A percentile compares a stretch with the other conserved stretches of the same genome.
phyloP scores from a whole-genome alignment of 495 filamentous ascomycete species.

The Tuber indicum region DNA sequence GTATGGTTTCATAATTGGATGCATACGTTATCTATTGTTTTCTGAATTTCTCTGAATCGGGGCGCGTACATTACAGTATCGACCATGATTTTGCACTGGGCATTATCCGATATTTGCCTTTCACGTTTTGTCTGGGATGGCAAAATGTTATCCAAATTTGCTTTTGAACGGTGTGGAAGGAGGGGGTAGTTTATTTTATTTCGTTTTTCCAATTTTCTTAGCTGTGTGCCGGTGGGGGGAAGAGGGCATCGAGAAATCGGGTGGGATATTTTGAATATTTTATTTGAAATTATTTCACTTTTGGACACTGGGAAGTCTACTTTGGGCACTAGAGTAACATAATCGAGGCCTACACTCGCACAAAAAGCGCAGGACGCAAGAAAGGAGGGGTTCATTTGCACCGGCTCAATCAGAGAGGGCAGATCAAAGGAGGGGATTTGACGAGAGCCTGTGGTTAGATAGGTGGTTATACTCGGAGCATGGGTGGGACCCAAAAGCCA shows the following conservation, averaged over 20 bases:
- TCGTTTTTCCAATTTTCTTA: constrained; percentile 22
- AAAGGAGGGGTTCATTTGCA: constrained; percentile 30
- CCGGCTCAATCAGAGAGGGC: constrained; percentile 23
- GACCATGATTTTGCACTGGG: constrained; percentile 17
- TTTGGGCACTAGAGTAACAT: constrained; percentile 29
- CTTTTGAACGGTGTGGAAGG: background rate
- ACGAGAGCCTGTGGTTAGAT: constrained; percentile 28
- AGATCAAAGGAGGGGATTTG: constrained; percentile 33
- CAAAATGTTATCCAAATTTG: background rate
- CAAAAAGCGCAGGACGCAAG: constrained; percentile 26
- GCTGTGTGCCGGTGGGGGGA: background rate
- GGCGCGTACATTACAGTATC: constrained; percentile 2
- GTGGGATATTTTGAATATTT: constrained; percentile 24
- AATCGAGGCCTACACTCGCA: constrained; percentile 35
- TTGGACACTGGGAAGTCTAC: constrained; percentile 18
- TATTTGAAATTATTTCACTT: constrained; percentile 38
- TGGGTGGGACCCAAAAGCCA: constrained; percentile 27
- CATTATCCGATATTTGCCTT: constrained; percentile 4
- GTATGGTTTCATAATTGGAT: constrained; percentile 32
- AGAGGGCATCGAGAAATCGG: background rate
- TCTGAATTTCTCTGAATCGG: constrained; percentile 24
- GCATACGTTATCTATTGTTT: constrained; percentile 29
- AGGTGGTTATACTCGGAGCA: constrained; percentile 29
- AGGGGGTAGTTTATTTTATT: constrained; percentile 11
- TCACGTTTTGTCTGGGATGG: constrained; percentile 2